Percentiles rank a stretch among this genome's conserved stretches.
Conservation (phyloP, 2,329 filamentous ascomycete species). For the Fusarium sp. region DNA sequence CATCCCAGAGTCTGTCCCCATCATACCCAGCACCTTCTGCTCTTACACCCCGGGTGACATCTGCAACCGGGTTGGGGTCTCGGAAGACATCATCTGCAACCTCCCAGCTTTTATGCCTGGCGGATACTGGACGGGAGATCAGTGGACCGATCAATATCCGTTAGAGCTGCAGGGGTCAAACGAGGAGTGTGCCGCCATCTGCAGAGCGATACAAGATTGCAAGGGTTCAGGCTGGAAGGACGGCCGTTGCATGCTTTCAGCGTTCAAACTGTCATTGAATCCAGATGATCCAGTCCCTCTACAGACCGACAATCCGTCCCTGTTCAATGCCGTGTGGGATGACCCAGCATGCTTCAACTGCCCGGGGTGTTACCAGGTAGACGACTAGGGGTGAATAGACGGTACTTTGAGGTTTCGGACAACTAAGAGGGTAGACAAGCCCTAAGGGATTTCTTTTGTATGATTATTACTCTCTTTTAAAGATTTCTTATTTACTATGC, state of each 20-base stretch:
- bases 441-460: background rate
- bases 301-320: background rate
- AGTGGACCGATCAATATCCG: background rate
- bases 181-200: slow-evolving; percentile 13
- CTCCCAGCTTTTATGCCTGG: slow-evolving; percentile 2
- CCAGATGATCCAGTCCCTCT: background rate
- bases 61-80: background rate
- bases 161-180: background rate
- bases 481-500: background rate
- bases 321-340: slow-evolving; percentile 4
- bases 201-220: background rate
- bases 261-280: background rate
- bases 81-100: background rate
- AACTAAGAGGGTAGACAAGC: background rate
- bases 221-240: slow-evolving; percentile 12
- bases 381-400: background rate
- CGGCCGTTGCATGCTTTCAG: background rate
- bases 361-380: slow-evolving; percentile 2
- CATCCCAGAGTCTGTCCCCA: background rate
- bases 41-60: background rate
- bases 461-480: background rate
- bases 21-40: background rate
- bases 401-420: background rate
- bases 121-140: slow-evolving; percentile 1
- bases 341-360: slow-evolving; percentile 11